phyloP scores from a whole-genome alignment of 192 early-diverging fungal genomes.

The Endogone sp. region DNA sequence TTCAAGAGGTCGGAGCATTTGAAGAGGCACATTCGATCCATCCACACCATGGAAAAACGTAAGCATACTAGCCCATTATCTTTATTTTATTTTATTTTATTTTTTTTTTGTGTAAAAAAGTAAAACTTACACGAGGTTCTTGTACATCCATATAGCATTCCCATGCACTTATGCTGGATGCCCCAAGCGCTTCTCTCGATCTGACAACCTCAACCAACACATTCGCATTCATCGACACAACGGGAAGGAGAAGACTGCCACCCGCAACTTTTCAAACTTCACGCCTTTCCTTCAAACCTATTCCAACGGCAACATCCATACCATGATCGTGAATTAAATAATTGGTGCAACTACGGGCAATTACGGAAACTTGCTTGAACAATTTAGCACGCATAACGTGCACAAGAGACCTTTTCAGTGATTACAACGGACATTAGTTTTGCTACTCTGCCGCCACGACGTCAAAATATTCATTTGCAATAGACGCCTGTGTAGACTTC shows the following conservation, averaged over 20 bases:
- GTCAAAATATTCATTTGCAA: too few relatives aligned
- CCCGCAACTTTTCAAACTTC: conserved; percentile 24
- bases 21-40: conserved; percentile 56
- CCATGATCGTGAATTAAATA: too few relatives aligned
- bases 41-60: conserved; percentile 61
- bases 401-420: too few relatives aligned
- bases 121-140: too few relatives aligned
- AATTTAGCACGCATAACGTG: too few relatives aligned
- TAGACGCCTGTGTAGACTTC: too few relatives aligned
- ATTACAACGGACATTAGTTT: too few relatives aligned
- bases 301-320: conserved; percentile 3
- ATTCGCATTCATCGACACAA: conserved; percentile 54
- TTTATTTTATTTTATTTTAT: conserved; percentile 1
- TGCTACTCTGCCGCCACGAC: too few relatives aligned
- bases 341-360: too few relatives aligned
- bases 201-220: conserved; percentile 55
- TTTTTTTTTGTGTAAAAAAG: conserved; percentile 3
- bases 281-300: conserved; percentile 38
- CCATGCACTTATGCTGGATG: conserved; percentile 49
- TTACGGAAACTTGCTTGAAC: too few relatives aligned
- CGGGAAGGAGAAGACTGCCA: conserved; percentile 37
- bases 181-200: conserved; percentile 52
- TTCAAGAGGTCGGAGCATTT: conserved; percentile 60
- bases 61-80: conserved; percentile 14
- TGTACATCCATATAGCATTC: conserved; percentile 31